Base-by-base conservation (phyloP, 768 basidiomycete species). In the Tylopilus sp. region DNA sequence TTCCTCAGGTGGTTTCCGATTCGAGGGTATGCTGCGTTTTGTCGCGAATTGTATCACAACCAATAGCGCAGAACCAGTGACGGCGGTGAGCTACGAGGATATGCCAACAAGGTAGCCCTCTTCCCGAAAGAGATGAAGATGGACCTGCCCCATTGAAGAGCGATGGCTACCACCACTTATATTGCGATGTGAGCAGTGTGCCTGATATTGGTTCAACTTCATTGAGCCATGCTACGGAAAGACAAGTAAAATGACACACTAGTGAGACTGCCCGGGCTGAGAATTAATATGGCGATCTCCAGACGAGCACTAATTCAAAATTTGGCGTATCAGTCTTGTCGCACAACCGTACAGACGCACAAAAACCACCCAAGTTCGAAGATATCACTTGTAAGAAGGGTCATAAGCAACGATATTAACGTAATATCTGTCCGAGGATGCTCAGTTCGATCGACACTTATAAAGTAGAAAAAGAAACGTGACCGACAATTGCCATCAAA, bases 131-230 rank as follows among this genome's bases (percentile, higher is more conserved):
- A 2, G 4, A 25, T 23, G 6, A 1, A 38, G 17, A 17, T n/a
- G 21, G 47, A 13, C 53, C 3, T 55, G 72, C 68, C 44, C 79
- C 82, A 20, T 73, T 66, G 57, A 80, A 84, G 8, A 82, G 44
- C 3, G 75, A 72, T 5, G 81, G 75, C 42, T 69, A 69, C 78
- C 78, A 82, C 83, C 83, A 85, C 2, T 73, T 66, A 58, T 78
- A 82, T 10, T 72, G 58, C 9, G 69, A 55, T 0, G 79, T 74
- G 5, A 84, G 73, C n/a, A 84, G 61, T 1, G 78, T 76, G 1
- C 83, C 83, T 20, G 75, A 71, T 39, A 83, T 71, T 1, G 83
- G 82, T 0, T 78, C 75, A 5, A 2, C 13, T 6, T 6, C 3
- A 15, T 26, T 35, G 20, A 26, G 26, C 3, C 30, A 38, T 23